These are phyloP conservation scores for Bacterosira constricta DNA, from an alignment of 108 stramenopile genomes.

Conservation along the genomic window DNA sequence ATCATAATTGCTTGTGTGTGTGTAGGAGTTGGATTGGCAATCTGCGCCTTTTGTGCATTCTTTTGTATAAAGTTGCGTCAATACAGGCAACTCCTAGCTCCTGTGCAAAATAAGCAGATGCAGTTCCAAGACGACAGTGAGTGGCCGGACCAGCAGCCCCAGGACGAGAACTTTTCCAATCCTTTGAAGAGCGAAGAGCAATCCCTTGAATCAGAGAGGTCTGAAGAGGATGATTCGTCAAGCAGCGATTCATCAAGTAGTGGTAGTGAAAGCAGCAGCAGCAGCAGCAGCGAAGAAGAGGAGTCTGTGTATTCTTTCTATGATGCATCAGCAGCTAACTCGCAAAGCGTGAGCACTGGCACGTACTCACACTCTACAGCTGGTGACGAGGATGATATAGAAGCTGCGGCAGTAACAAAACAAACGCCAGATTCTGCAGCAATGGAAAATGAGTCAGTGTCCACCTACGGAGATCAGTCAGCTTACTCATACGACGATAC, in stretches of 20 bases:
- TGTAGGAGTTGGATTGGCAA: background rate
- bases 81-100: constrained; percentile 1
- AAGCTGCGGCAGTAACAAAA: no score
- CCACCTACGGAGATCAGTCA: background rate
- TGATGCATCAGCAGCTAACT: background rate
- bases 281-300: background rate
- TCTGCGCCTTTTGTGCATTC: constrained; percentile 3
- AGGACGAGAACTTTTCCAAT: background rate
- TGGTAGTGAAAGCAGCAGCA: constrained; percentile 21
- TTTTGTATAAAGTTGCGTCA: constrained; percentile 6
- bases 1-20: constrained; percentile 13
- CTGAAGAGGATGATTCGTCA: constrained; percentile 9
- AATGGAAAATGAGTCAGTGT: background rate
- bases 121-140: background rate
- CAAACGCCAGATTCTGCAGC: background rate
- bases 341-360: background rate
- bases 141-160: background rate
- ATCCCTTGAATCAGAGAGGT: background rate
- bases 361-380: no score
- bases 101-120: background rate
- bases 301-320: background rate
- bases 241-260: constrained; percentile 20
- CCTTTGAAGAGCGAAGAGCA: no score
- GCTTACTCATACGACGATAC: background rate
- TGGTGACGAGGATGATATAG: no score